Conservation (phyloP, 202 grass and related monocot species). For the Elaeis oleifera region DNA sequence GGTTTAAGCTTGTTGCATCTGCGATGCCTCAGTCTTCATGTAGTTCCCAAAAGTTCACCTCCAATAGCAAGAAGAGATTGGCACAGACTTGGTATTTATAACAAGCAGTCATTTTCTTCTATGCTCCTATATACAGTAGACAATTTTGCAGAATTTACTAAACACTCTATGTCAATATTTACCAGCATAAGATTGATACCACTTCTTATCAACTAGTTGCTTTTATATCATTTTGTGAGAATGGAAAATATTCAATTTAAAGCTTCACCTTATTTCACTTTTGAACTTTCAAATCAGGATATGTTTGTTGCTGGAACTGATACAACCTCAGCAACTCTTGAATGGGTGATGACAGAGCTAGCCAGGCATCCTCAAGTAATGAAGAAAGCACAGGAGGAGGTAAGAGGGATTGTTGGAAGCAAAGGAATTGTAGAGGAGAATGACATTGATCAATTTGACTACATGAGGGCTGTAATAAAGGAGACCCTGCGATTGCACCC, state of each 20-base stretch:
- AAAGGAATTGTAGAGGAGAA: slow-evolving; percentile 23
- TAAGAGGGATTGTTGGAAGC: slow-evolving; percentile 21
- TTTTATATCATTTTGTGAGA: slow-evolving; percentile 4
- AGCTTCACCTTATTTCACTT: background rate
- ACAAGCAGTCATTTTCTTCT: too few relatives aligned
- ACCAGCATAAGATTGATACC: too few relatives aligned
- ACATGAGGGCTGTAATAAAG: slow-evolving; percentile 61
- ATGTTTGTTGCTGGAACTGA: slow-evolving; percentile 35
- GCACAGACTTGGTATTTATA: too few relatives aligned
- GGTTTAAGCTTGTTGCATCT: too few relatives aligned
- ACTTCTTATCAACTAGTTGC: background rate
- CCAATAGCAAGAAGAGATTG: too few relatives aligned
- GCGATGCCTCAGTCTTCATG: too few relatives aligned
- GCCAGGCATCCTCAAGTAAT: slow-evolving; percentile 46
- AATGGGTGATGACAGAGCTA: slow-evolving; percentile 79
- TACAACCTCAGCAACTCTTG: slow-evolving; percentile 23
- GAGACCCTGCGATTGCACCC: slow-evolving; percentile 71
- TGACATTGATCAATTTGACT: slow-evolving; percentile 38
- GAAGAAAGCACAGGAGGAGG: slow-evolving; percentile 47
- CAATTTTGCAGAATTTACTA: too few relatives aligned
- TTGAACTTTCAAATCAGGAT: slow-evolving; percentile 13
- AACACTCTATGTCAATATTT: too few relatives aligned
- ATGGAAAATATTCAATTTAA: background rate
- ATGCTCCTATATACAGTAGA: too few relatives aligned
- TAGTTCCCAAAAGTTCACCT: too few relatives aligned